Conservation (phyloP, 441 rosid genomes). For the Erysimum pusillum region DNA sequence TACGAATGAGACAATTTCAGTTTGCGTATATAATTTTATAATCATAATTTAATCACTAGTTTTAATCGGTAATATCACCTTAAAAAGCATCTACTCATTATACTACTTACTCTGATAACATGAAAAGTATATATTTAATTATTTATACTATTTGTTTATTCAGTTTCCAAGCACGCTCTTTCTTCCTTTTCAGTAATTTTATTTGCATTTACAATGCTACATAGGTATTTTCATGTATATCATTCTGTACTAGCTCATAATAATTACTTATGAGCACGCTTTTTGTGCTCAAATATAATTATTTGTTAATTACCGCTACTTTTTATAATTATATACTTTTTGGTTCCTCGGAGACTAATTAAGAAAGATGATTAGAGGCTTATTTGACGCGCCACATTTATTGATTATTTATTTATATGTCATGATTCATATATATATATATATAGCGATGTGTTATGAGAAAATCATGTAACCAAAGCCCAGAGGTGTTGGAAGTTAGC, state of each 20-base stretch:
- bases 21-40: slow-evolving; percentile 11
- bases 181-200: slow-evolving; percentile 17
- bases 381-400: neutral
- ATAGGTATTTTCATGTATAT: slow-evolving; percentile 1
- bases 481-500: neutral
- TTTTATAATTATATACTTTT: slow-evolving; percentile 17
- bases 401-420: neutral
- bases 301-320: slow-evolving; percentile 22
- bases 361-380: slow-evolving; percentile 6
- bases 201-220: slow-evolving; percentile 16
- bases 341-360: slow-evolving; percentile 26
- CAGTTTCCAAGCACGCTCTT: slow-evolving; percentile 41
- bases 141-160: slow-evolving; percentile 27
- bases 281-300: slow-evolving; percentile 10
- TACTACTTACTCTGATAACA: slow-evolving; percentile 27
- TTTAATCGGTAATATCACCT: slow-evolving; percentile 39
- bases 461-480: neutral
- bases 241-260: slow-evolving; percentile 14
- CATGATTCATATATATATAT: neutral
- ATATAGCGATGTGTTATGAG: neutral
- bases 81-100: slow-evolving; percentile 22
- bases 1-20: slow-evolving; percentile 31
- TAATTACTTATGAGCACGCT: slow-evolving; percentile 41
- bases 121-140: slow-evolving; percentile 15
- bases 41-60: slow-evolving; percentile 42